Evolutionary conservation across 331 rosid species (phyloP), one percentile per base, ranked within the genome.

Genomic region (Cydonia oblonga): DNA sequence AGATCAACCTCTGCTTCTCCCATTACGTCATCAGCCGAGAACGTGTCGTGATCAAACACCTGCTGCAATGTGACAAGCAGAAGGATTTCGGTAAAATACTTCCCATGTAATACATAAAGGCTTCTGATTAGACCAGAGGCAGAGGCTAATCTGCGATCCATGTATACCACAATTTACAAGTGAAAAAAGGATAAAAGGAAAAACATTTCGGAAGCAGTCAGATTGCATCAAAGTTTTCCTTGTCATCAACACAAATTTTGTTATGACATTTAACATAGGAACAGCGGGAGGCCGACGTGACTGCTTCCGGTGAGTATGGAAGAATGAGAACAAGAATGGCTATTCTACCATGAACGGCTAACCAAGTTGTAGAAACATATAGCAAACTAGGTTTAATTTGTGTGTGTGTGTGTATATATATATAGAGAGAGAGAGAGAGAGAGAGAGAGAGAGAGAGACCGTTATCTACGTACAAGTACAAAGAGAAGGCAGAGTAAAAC

Each of bases 1-100:
- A 93, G 96, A 83, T 93, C 97, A 28, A 95, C 76, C 75, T 88
- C 96, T 10, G 96, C 97, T 64, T 95, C 97, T 54, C 99, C 99
- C 98, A 93, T 93, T 58, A 86, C 85, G 77, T 93, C 98, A 61
- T 93, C 97, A 3, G 98, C 81, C 6, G 96, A 89, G 81, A 93
- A 89, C 4, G 86, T 81, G 79, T 93, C 98, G 15, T 88, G 73
- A 83, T 93, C 98, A 75, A 63, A 93, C 73, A 93, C 97, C 58
- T 71, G 81, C 98, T 93, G 97, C 82, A 83, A 65, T 63, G 23
- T 49, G 76, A 35, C 56, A 76, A 78, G 26, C 52, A 29, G 22
- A 67, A 81, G 53, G 53, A 26, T 38, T 80, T 24, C 32, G 32
- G 40, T 42, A 40, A 44, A 2, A 6, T 18, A 2, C 54, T 49